Conservation (phyloP, 345 rosid genomes). For the Aurinia saxatilis region DNA sequence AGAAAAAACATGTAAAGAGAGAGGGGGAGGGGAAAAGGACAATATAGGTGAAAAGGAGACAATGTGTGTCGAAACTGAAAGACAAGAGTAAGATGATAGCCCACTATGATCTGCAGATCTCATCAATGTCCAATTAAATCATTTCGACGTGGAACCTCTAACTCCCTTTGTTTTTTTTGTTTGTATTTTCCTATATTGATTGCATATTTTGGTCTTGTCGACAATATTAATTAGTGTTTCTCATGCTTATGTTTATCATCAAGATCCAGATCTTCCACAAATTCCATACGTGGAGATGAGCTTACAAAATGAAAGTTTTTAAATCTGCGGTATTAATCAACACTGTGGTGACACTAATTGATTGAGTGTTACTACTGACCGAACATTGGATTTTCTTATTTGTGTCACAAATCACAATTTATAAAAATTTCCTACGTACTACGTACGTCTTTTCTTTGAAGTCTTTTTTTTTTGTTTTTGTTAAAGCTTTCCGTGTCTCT, state of each 20-base stretch:
- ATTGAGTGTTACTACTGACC: too few relatives aligned
- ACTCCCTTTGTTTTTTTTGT: not conserved
- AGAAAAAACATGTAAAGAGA: not conserved
- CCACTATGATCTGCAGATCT: constrained; percentile 19
- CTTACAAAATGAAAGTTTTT: too few relatives aligned
- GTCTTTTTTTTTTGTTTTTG: too few relatives aligned
- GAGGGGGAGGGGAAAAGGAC: not conserved
- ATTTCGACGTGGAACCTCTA: constrained; percentile 19
- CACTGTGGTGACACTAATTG: not conserved
- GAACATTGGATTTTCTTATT: too few relatives aligned
- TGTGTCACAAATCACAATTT: too few relatives aligned
- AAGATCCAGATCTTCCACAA: not conserved
- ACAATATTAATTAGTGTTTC: not conserved
- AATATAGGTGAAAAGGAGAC: constrained; percentile 10
- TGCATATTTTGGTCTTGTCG: not conserved
- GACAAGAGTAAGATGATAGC: not conserved
- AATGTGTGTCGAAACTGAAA: constrained; percentile 25
- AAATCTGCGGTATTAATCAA: too few relatives aligned
- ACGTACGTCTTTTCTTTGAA: too few relatives aligned
- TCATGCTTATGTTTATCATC: not conserved
- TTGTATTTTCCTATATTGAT: not conserved
- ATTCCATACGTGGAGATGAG: not conserved
- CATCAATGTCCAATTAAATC: constrained; percentile 12
- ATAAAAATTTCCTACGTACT: too few relatives aligned
- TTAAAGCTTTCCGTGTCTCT: too few relatives aligned